phyloP scores from a whole-genome alignment of 768 basidiomycete species.

The Lactarius indigo region DNA sequence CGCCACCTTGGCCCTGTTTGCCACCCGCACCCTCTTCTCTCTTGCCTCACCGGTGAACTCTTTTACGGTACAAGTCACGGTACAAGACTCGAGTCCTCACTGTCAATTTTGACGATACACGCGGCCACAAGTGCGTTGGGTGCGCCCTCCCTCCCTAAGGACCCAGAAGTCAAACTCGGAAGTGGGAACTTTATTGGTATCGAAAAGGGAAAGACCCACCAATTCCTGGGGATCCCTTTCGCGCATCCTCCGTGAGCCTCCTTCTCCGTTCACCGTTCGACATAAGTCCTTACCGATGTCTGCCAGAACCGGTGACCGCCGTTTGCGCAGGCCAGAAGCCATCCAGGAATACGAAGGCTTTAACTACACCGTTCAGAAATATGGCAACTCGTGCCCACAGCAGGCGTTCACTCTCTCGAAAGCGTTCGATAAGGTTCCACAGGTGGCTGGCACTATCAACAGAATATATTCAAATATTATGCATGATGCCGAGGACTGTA shows the following conservation, averaged over 20 bases:
- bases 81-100: constrained; percentile 1
- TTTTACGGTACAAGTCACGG: not conserved
- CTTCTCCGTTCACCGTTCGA: not conserved
- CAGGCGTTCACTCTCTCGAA: constrained; percentile 21
- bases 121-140: not conserved
- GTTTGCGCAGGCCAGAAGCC: constrained; percentile 36
- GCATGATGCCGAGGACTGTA: constrained; percentile 27
- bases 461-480: constrained; percentile 5
- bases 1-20: constrained; percentile 10
- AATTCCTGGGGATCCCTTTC: constrained; percentile 42
- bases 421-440: not conserved
- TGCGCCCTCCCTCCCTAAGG: not conserved
- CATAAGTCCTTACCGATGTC: too few relatives aligned
- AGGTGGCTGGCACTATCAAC: not conserved
- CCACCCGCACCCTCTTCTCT: constrained; percentile 6
- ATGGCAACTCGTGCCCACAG: constrained; percentile 31
- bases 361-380: constrained; percentile 19
- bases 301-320: constrained; percentile 34
- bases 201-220: constrained; percentile 27
- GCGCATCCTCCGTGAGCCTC: constrained; percentile 37
- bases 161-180: constrained; percentile 30
- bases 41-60: constrained; percentile 7
- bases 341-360: constrained; percentile 19
- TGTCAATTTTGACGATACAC: not conserved
- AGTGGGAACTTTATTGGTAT: constrained; percentile 32